These are phyloP conservation scores for Trichophyton mentagrophytes DNA, from an alignment of 2,329 filamentous ascomycete genomes.

Conservation along the genomic window DNA sequence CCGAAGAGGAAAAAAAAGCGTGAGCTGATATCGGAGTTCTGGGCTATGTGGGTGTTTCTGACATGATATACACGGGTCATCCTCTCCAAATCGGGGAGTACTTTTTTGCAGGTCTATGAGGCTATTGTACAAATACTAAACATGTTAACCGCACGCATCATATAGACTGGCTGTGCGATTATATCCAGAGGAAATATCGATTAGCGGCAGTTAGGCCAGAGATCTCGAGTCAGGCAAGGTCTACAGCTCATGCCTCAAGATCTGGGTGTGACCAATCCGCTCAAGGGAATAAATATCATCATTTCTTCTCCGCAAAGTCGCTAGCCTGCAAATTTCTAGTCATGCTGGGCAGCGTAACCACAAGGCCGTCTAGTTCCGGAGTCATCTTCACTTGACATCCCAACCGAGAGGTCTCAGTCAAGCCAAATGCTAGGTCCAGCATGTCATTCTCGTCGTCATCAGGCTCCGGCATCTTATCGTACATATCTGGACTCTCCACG, in stretches of 20 bases:
- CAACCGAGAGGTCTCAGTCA: slow-evolving; percentile 72
- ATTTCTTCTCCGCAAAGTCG: slow-evolving; percentile 54
- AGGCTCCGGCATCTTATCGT: slow-evolving; percentile 65
- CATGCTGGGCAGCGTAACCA: slow-evolving; percentile 79
- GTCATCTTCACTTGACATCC: slow-evolving; percentile 89
- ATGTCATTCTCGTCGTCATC: slow-evolving; percentile 79
- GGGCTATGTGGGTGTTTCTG: background rate
- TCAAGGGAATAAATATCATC: slow-evolving; percentile 7
- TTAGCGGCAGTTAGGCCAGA: background rate
- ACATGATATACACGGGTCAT: slow-evolving; percentile 14
- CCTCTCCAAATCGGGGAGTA: slow-evolving; percentile 6
- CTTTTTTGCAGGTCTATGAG: slow-evolving; percentile 4
- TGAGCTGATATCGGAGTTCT: background rate
- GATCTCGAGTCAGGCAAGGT: background rate
- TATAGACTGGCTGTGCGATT: background rate
- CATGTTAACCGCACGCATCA: background rate
- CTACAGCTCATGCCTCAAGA: background rate
- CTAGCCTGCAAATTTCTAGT: slow-evolving; percentile 91
- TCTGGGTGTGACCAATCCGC: background rate
- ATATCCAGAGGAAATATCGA: background rate
- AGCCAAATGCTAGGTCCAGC: slow-evolving; percentile 78
- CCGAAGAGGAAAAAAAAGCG: background rate
- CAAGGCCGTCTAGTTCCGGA: slow-evolving; percentile 75
- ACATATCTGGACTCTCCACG: slow-evolving; percentile 58
- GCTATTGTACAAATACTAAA: slow-evolving; percentile 9